These are phyloP conservation scores for Oryza glaberrima DNA, from an alignment of 176 grass and related monocot genomes.

Conservation along the genomic window DNA sequence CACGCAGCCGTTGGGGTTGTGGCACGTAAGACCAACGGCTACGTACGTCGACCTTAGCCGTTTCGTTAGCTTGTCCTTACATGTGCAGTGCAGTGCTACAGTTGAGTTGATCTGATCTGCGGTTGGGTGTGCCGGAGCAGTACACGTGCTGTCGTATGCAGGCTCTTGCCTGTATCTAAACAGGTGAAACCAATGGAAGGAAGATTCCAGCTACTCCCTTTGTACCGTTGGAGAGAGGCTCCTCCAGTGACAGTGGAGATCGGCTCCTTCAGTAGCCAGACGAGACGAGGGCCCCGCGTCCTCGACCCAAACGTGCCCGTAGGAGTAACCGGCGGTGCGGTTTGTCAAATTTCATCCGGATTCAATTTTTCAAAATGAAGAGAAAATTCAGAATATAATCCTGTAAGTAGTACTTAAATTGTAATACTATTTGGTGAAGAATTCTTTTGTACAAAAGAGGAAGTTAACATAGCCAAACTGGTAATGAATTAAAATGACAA, in stretches of 20 bases:
- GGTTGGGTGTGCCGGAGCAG: background rate
- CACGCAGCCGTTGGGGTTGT: background rate
- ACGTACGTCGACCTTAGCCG: background rate
- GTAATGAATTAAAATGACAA: no score
- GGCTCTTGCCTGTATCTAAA: background rate
- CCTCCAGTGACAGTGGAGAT: background rate
- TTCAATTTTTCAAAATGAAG: no score
- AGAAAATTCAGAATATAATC: no score
- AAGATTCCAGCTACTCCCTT: background rate
- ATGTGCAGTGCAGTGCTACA: background rate
- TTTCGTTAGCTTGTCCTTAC: no score
- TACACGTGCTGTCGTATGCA: background rate
- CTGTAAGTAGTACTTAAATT: no score
- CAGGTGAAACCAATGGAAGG: background rate
- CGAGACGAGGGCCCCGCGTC: background rate
- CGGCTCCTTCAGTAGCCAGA: no score
- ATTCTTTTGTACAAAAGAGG: no score
- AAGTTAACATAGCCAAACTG: no score
- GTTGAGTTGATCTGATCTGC: background rate
- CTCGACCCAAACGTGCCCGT: background rate
- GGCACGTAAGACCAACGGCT: constrained; percentile 31
- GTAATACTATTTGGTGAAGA: no score
- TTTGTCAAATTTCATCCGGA: no score
- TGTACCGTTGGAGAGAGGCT: background rate
- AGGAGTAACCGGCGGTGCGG: no score